Evolutionary conservation across 2,329 filamentous ascomycete genomes (phyloP), one percentile per base, ranked within the genome.

Genomic region (Diplodia scrobiculata): DNA sequence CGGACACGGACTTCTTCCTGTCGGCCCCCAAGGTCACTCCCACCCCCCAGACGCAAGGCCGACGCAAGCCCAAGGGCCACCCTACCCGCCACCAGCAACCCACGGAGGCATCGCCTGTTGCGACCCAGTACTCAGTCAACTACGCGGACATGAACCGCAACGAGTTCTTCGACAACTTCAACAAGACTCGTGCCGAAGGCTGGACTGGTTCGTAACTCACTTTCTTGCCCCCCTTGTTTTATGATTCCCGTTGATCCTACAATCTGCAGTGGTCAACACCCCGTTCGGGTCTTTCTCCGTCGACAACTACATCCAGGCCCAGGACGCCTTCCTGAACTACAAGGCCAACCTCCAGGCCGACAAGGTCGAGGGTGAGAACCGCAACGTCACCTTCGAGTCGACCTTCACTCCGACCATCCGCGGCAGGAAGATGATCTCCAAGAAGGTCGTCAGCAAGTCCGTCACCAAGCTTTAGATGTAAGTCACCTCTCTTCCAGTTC

Each of bases 1-100:
- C 68, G 9, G 71, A 70, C 65, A 69, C 71, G 50, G 70, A 69
- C 21, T 71, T 71, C 66, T 70, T 71, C 59, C 41, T 55, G 17
- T 51, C 55, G 17, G 53, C 66, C 19, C 53, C 47, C n/a, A 47
- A 53, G 48, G 19, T 21, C 6, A 17, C 34, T 25, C 48, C 41
- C 7, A 19, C 41, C 41, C n/a, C 13, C 4, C 51, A 29, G 58
- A 17, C 45, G 13, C 41, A 63, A 48, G 6, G 19, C 13, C 54
- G 48, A 27, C 29, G 21, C 34, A 60, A 60, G 55, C 17, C 58
- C 25, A 48, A 34, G 55, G 11, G 45, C 38, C 53, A 58, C 53
- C 53, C 32, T 2, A 7, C 25, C 6, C 38, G 19, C 17, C 55
- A 17, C 17, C 58, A 62, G 45, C 25, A 27, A 4, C 29, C 27